Conservation (phyloP, 352 stramenopile species). For the Pythium sukuiense region DNA sequence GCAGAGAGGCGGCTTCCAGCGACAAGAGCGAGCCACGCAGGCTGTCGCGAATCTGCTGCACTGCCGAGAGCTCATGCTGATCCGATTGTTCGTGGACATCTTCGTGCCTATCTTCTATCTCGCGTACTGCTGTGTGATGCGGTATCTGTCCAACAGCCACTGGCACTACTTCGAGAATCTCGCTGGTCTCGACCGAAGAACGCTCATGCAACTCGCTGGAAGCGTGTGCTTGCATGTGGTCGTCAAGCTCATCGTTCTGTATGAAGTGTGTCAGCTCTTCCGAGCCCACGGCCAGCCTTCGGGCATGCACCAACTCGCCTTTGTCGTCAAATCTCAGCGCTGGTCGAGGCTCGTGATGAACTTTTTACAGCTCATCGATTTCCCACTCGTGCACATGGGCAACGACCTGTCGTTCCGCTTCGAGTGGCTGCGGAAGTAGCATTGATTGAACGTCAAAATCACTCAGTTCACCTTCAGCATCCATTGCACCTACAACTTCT, state of each 20-base stretch:
- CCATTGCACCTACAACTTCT: neutral
- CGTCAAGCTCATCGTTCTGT: neutral
- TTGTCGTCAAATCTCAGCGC: slow-evolving; percentile 8
- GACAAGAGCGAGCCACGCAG: neutral
- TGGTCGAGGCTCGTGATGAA: slow-evolving; percentile 13
- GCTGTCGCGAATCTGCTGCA: slow-evolving; percentile 17
- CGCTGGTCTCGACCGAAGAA: neutral
- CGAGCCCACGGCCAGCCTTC: slow-evolving; percentile 1
- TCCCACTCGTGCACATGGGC: slow-evolving; percentile 21
- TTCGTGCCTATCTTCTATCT: slow-evolving; percentile 20
- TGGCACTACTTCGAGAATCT: slow-evolving; percentile 9
- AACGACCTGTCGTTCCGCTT: slow-evolving; percentile 24
- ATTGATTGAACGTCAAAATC: neutral
- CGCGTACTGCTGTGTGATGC: slow-evolving; percentile 6
- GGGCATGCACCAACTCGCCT: slow-evolving; percentile 12
- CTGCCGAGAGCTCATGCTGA: slow-evolving; percentile 20
- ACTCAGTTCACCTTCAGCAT: neutral
- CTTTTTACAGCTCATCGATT: slow-evolving; percentile 13
- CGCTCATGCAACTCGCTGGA: neutral
- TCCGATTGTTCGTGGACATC: slow-evolving; percentile 20
- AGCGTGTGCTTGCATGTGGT: neutral
- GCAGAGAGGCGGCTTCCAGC: neutral
- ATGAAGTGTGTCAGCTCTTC: slow-evolving; percentile 1
- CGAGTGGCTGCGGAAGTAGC: slow-evolving; percentile 9
- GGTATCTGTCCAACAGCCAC: neutral